Base-by-base conservation (phyloP, 164 flowering plant species). In the Nelumbo lutea region DNA sequence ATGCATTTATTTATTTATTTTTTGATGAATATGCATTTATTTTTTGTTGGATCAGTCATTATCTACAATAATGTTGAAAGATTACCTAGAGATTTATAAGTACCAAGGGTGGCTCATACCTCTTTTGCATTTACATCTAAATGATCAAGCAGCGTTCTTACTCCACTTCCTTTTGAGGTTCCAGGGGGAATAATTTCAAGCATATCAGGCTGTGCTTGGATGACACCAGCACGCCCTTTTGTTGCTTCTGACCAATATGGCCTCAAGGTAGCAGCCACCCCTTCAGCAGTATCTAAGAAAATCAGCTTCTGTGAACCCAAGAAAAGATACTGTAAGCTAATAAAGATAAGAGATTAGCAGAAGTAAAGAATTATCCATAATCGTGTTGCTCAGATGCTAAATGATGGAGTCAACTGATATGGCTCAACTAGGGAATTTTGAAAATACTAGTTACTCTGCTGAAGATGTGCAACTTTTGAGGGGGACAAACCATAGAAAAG, bases 171-270 rank as follows among this genome's bases (percentile, higher is more conserved):
- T 53, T 53, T 53, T 53, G 57, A 53, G 11, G 57, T 53, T 53
- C 57, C 57, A 53, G 57, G 57, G 57, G 57, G 57, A 11, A 53
- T 15, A 53, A 53, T 53, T 53, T 53, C 57, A 53, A 53, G 57
- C 57, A 53, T 53, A 53, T 53, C 57, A 10, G 57, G 57, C n/a
- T 9, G 3, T 53, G 57, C n/a, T 53, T 53, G 57, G 57, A 53
- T 13, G 15, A 95, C 89, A 64, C 78, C 85, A 42, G 96, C 99
- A 68, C 80, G 85, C 70, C 79, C 90, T 67, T 79, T 66, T 43
- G 86, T 79, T 59, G 91, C 98, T 79, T 86, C 86, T 58, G 88
- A 80, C 97, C 97, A 92, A 70, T 92, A 83, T 42, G 99, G 99
- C 65, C 99, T 82, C 75, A 95, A 59, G 40, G 78, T 75, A 42